Conservation (phyloP, 352 stramenopile genomes). For the Phytophthora sojae region DNA sequence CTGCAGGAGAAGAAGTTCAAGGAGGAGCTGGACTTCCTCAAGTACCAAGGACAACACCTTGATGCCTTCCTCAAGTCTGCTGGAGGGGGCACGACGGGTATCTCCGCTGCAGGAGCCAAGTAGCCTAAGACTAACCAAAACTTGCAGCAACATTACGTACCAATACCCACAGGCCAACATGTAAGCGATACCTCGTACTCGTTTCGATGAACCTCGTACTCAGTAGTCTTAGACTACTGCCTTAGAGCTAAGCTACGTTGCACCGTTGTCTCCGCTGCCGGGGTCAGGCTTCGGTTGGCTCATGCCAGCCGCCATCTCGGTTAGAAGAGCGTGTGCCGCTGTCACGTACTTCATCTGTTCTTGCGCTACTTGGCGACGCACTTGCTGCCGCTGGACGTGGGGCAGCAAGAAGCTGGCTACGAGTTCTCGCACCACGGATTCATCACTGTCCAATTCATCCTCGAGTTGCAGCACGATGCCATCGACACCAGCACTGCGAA, state of each 20-base stretch:
- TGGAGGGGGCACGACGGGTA: conserved; percentile 52
- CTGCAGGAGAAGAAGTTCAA: conserved; percentile 95
- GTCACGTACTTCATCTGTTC: conserved; percentile 77
- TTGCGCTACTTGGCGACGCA: conserved; percentile 61
- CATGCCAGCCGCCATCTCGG: conserved; percentile 44
- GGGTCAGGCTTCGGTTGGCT: conserved; percentile 14
- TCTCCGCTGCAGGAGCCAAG: conserved; percentile 10
- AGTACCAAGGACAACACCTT: conserved; percentile 96
- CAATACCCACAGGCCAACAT: not conserved
- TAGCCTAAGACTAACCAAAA: not conserved
- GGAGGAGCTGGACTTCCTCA: conserved; percentile 95
- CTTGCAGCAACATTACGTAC: not conserved
- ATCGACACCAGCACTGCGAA: conserved; percentile 52
- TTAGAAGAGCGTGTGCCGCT: conserved; percentile 66
- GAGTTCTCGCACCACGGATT: conserved; percentile 77
- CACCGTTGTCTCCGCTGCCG: conserved; percentile 9
- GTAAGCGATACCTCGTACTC: not conserved
- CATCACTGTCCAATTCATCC: conserved; percentile 51
- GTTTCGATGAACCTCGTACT: not conserved
- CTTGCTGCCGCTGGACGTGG: conserved; percentile 72
- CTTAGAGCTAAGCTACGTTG: not conserved
- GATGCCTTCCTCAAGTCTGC: conserved; percentile 94
- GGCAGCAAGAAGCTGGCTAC: conserved; percentile 86
- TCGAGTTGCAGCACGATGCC: conserved; percentile 68
- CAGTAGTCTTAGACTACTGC: not conserved